Evolutionary conservation across 495 filamentous ascomycete genomes (phyloP).

Genomic region (Talaromyces stipitatus): DNA sequence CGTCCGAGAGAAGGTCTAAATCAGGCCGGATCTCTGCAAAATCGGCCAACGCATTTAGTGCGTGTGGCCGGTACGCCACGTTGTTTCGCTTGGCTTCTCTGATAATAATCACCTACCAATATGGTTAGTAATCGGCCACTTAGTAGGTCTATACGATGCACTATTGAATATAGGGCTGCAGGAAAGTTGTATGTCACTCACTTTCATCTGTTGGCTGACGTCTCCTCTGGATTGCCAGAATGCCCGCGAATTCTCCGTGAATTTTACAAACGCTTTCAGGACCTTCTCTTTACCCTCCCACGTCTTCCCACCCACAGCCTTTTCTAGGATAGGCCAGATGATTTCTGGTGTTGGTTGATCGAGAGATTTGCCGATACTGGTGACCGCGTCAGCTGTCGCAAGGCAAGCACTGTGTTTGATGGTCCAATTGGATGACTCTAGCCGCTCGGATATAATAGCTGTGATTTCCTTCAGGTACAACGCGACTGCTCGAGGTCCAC

Average conservation of each 20-base stretch:
- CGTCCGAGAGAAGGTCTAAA: slow-evolving; percentile 60
- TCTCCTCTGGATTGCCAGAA: slow-evolving; percentile 48
- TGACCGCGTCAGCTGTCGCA: slow-evolving; percentile 66
- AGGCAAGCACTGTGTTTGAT: slow-evolving; percentile 83
- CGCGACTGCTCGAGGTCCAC: slow-evolving; percentile 69
- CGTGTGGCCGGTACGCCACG: slow-evolving; percentile 66
- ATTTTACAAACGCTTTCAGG: slow-evolving; percentile 73
- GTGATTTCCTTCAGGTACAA: slow-evolving; percentile 81
- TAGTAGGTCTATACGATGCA: slow-evolving; percentile 1
- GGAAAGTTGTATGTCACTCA: slow-evolving; percentile 22
- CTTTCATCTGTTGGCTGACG: slow-evolving; percentile 45
- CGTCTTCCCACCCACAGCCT: slow-evolving; percentile 74
- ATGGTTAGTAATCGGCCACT: slow-evolving; percentile 7
- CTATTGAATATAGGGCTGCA: not conserved
- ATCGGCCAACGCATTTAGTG: slow-evolving; percentile 62
- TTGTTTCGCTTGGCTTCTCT: slow-evolving; percentile 92
- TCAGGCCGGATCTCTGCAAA: slow-evolving; percentile 57
- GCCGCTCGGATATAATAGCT: slow-evolving; percentile 51
- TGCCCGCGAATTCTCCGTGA: slow-evolving; percentile 52
- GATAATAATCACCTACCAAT: slow-evolving; percentile 50
- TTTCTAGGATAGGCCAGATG: slow-evolving; percentile 77
- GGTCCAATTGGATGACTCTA: slow-evolving; percentile 76
- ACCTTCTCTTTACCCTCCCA: slow-evolving; percentile 92
- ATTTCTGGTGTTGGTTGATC: slow-evolving; percentile 46
- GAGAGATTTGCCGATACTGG: slow-evolving; percentile 51